A percentile compares a stretch with the other conserved stretches of the same genome.
Conservation (phyloP, 345 rosid genomes). For the rapeseed (Brassica napus) region Da-Ae NC_063446.1:73796001-73796500, state of each 20-base stretch:
- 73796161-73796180: constrained; percentile 93
- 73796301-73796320: constrained; percentile 96
- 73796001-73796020: constrained; percentile 72
- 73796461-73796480: constrained; percentile 20
- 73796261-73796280: constrained; percentile 99
- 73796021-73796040: constrained; percentile 86
- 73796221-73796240: constrained; percentile 99
- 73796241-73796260: constrained; percentile 99
- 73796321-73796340: constrained; percentile 98
- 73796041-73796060: constrained; percentile 91
- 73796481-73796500: constrained; percentile 6
- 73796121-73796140: constrained; percentile 10
- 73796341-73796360: constrained; percentile 99
- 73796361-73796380: constrained; percentile 97
- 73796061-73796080: constrained; percentile 87
- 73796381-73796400: constrained; percentile 97
- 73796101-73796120: constrained; percentile 17
- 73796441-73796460: constrained; percentile 98
- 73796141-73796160: constrained; percentile 14
- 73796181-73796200: constrained; percentile 87
- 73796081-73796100: constrained; percentile 71
- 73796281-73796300: constrained; percentile 99
- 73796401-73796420: constrained; percentile 99
- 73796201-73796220: constrained; percentile 95
- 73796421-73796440: constrained; percentile 98